These are phyloP conservation scores for Micractinium conductrix DNA, from an alignment of 139 green algal species.

Conservation along the genomic window DNA sequence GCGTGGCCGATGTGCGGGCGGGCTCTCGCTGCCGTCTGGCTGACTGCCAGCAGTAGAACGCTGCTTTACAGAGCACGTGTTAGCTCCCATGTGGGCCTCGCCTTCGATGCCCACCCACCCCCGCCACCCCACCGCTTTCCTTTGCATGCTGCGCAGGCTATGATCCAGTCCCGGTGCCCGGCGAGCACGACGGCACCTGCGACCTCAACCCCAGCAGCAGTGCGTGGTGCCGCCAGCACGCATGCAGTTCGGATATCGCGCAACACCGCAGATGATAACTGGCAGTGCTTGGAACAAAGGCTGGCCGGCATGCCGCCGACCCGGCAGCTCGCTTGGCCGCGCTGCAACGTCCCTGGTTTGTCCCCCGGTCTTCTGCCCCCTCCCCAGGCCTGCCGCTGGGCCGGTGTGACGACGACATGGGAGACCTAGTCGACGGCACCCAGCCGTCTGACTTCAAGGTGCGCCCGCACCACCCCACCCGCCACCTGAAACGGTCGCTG, in stretches of 20 bases:
- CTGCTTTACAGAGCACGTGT: no score
- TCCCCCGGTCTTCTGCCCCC: not conserved
- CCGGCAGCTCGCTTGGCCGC: not conserved
- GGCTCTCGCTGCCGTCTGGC: no score
- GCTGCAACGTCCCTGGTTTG: not conserved
- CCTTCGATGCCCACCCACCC: no score
- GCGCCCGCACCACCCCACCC: not conserved
- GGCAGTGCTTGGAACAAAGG: not conserved
- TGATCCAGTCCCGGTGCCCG: not conserved
- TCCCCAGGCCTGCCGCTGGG: not conserved
- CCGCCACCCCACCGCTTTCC: no score
- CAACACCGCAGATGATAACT: not conserved
- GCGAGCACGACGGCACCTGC: not conserved
- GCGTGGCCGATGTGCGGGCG: not conserved
- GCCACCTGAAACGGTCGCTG: no score
- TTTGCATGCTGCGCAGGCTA: no score
- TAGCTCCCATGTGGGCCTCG: no score
- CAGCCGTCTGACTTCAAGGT: not conserved
- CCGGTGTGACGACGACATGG: conserved; percentile 9
- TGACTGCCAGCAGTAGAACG: no score
- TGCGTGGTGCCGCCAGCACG: no score
- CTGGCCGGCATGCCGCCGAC: no score
- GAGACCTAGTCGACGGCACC: not conserved
- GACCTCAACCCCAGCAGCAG: no score
- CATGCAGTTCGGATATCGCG: no score